Evolutionary conservation across 2,329 filamentous ascomycete genomes (phyloP), one percentile per base, ranked within the genome.

Genomic region (Trichoderma asperellum): DNA sequence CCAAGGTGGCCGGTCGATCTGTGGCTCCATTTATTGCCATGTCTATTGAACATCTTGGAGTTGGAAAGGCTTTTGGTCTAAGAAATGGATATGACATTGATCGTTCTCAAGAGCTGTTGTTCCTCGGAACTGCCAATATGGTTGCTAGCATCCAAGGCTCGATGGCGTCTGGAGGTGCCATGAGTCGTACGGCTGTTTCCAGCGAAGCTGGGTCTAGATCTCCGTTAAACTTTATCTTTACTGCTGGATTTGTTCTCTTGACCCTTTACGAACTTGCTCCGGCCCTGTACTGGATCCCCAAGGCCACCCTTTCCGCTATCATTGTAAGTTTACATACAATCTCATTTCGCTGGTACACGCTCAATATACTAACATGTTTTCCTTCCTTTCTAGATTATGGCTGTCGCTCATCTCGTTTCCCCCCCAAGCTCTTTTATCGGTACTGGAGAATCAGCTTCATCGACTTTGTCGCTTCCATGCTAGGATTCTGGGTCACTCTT

Each of bases 111-210:
- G 89, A 91, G 72, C 83, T 91, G 2, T 86, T 86, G 68, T 91
- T 88, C 73, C 84, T 90, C 3, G 89, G 88, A 11, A 77, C 87
- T 18, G 84, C 85, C 52, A 90, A 91, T 77, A 84, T 90, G 70
- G 83, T 88, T 78, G 90, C 90, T 78, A 86, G 85, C 58, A 87
- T 90, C 78, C 90, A 91, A 76, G 86, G 87, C 27, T 82, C 85
- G 11, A 89, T 91, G 86, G 83, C 87, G 0, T 83, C 89, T 14
- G 87, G 88, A 14, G 89, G 88, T 29, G 88, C 88, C 71, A 90
- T 91, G 86, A 90, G 88, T 0, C 83, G 89, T 11, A 91, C 89
- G 1, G 88, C 89, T 10, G 88, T 91, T 74, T 91, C 91, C 80
- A 89, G 87, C 0, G 84, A 87, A 35, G 89, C 87, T 61, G 85